These are phyloP conservation scores for Trichoderma sp. DNA, from an alignment of 2,329 filamentous ascomycete genomes.

Conservation along the genomic window DNA sequence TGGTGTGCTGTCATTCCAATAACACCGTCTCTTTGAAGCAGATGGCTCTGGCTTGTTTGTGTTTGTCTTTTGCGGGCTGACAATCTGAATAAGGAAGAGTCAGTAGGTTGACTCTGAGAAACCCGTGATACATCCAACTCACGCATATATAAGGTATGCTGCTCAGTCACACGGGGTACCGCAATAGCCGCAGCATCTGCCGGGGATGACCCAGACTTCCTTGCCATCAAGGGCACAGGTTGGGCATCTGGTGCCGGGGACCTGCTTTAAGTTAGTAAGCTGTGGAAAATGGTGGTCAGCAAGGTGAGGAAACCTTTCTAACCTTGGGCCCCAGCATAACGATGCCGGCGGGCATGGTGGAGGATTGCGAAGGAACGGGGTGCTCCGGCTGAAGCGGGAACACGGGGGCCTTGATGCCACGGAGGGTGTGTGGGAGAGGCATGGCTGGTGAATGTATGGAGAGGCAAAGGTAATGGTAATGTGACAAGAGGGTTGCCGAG, in stretches of 20 bases:
- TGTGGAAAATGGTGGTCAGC: not conserved
- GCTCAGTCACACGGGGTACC: slow-evolving; percentile 41
- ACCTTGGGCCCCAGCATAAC: slow-evolving; percentile 21
- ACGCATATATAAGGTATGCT: not conserved
- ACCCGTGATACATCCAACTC: not conserved
- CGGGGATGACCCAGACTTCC: slow-evolving; percentile 56
- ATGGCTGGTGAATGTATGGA: not conserved
- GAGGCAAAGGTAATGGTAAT: not conserved
- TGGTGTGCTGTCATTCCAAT: not conserved
- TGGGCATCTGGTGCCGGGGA: slow-evolving; percentile 52
- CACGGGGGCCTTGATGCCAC: slow-evolving; percentile 5
- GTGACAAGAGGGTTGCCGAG: not conserved
- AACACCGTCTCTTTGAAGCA: not conserved
- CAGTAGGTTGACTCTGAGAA: not conserved
- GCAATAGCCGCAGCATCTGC: slow-evolving; percentile 49
- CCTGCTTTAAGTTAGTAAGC: slow-evolving; percentile 25
- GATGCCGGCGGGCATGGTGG: not conserved
- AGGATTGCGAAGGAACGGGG: not conserved
- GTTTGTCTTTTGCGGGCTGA: not conserved
- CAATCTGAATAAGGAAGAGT: not conserved
- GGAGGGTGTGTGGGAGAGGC: slow-evolving; percentile 7
- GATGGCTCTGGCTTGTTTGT: not conserved
- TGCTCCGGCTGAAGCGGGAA: not conserved
- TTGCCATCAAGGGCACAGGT: slow-evolving; percentile 48
- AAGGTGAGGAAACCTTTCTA: not conserved